phyloP scores from a whole-genome alignment of 352 stramenopile genomes.

The Globisporangium takayamanum region DNA sequence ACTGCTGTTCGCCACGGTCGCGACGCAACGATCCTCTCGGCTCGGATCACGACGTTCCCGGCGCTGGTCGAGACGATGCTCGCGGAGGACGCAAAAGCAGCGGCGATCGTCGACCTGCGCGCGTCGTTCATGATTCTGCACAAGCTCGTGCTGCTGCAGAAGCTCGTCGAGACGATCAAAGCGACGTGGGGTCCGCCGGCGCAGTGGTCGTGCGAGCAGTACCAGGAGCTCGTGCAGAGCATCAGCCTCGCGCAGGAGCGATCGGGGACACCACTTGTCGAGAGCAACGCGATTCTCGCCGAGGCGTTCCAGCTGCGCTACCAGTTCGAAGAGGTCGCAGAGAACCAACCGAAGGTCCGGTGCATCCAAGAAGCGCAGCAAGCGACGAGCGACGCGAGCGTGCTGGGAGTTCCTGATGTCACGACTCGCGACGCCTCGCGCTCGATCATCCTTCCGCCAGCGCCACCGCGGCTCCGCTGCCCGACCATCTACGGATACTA shows the following conservation, averaged over 20 bases:
- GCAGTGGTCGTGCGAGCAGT: slow-evolving; percentile 48
- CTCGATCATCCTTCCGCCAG: slow-evolving; percentile 9
- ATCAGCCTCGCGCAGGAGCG: slow-evolving; percentile 53
- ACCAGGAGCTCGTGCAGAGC: slow-evolving; percentile 52
- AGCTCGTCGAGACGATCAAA: slow-evolving; percentile 40
- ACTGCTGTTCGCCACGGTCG: slow-evolving; percentile 23
- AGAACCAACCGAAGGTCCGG: slow-evolving; percentile 41
- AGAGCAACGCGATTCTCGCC: slow-evolving; percentile 29
- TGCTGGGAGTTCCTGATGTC: not conserved
- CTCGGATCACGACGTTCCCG: not conserved
- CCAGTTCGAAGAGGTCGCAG: slow-evolving; percentile 57
- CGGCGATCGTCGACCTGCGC: slow-evolving; percentile 30
- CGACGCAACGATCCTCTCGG: slow-evolving; percentile 23
- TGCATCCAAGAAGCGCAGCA: slow-evolving; percentile 11
- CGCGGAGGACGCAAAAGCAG: slow-evolving; percentile 7
- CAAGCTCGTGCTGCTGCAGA: slow-evolving; percentile 56
- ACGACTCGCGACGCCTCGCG: slow-evolving; percentile 3
- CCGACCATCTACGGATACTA: slow-evolving; percentile 71
- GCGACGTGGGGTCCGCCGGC: slow-evolving; percentile 36
- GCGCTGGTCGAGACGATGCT: slow-evolving; percentile 10
- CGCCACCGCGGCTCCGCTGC: slow-evolving; percentile 35
- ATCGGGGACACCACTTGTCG: slow-evolving; percentile 22
- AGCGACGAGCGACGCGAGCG: not conserved
- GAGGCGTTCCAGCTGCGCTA: slow-evolving; percentile 54
- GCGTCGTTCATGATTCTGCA: slow-evolving; percentile 58